Evolutionary conservation across 2,329 filamentous ascomycete species (phyloP).

Genomic region (Fusarium poae): DNA sequence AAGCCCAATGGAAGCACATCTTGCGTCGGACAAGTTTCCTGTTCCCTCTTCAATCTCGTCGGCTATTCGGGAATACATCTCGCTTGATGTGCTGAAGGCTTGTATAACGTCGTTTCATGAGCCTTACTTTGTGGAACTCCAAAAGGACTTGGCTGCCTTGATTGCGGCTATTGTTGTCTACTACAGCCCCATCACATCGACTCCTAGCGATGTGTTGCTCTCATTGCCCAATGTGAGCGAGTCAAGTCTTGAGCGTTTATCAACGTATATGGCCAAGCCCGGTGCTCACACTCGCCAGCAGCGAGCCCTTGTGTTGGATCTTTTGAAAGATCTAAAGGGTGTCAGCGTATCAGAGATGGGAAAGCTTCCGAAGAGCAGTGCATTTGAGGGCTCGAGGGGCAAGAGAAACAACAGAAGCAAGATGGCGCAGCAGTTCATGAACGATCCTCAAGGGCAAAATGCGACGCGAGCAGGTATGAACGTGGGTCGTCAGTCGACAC

Average conservation of each 20-base stretch:
- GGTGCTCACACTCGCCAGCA: conserved; percentile 78
- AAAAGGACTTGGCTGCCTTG: conserved; percentile 88
- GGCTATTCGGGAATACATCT: conserved; percentile 90
- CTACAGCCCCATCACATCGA: conserved; percentile 77
- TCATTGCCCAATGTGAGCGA: conserved; percentile 82
- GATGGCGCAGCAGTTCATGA: conserved; percentile 77
- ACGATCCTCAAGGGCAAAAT: conserved; percentile 55
- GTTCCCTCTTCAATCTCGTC: conserved; percentile 68
- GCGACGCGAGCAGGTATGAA: conserved; percentile 48
- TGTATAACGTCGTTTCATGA: conserved; percentile 93
- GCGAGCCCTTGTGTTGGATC: conserved; percentile 82
- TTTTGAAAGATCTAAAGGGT: conserved; percentile 88
- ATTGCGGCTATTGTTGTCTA: conserved; percentile 87
- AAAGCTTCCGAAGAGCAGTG: conserved; percentile 74
- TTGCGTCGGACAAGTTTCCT: conserved; percentile 57
- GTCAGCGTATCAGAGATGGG: conserved; percentile 95
- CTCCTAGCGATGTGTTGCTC: conserved; percentile 80
- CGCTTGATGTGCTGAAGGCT: conserved; percentile 87
- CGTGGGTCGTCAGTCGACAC: conserved; percentile 56
- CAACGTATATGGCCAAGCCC: conserved; percentile 70
- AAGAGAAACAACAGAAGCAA: conserved; percentile 55
- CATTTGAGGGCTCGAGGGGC: conserved; percentile 49
- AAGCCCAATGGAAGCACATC: conserved; percentile 48
- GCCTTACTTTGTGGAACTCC: conserved; percentile 94
- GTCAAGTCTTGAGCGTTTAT: conserved; percentile 74